Evolutionary conservation across 768 basidiomycete genomes (phyloP), one percentile per base, ranked within the genome.

Genomic region (Mycena floridula): DNA sequence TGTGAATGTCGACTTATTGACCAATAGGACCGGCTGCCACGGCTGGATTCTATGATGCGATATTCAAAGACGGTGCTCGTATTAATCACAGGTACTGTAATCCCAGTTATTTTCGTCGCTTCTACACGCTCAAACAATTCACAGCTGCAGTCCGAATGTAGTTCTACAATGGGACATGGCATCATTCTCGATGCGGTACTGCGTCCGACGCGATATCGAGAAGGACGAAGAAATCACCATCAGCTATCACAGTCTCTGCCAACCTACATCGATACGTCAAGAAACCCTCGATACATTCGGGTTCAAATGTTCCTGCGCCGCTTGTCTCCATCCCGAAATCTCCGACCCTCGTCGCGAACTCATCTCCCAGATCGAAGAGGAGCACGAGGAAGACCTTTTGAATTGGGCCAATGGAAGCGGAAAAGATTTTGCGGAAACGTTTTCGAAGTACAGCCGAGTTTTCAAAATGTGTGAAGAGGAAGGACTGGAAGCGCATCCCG

Each of bases 191-290:
- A 9, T 16, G 28, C 28, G 16, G 28, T 32, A 9, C 28, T 32
- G 16, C 16, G 28, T 16, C 28, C 9, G 9, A 9, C 28, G 28
- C 16, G 28, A 9, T 9, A 32, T 32, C 28, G 16, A 32, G 28
- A 32, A 32, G 16, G 28, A 16, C 9, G 28, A 32, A 32, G 28
- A 32, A 32, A 32, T 32, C 11, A 32, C 28, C 11, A 37, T 20
- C 15, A 21, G 21, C 15, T 45, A 45, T 25, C 28, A 25, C 37
- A 37, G 39, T 20, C 37, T 39, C 40, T n/a, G 27, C 37, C 12
- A 13, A 7, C 22, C 32, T 3, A 21, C n/a, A 13, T 25, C 35
- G 16, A 25, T 37, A 8, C 44, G 44, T 23, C 42, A 32, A 16
- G 16, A 32, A 16, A 9, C 9, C 9, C 28, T 32, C 28, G 16